Evolutionary conservation across 2,329 filamentous ascomycete genomes (phyloP).

Genomic region (Endothia cerciana): DNA sequence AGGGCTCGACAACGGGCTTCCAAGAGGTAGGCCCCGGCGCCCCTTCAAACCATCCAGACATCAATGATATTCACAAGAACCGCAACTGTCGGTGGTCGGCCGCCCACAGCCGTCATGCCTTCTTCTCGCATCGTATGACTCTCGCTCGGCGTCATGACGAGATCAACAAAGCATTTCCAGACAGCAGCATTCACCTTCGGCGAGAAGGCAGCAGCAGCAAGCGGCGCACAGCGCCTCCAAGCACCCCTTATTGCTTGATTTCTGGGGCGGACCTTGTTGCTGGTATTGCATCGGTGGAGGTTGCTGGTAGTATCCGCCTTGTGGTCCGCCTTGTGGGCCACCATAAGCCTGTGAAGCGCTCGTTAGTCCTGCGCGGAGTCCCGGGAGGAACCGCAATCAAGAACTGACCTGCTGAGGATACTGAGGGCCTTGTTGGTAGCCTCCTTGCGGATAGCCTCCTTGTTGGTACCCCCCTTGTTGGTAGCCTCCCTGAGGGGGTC

Average conservation of each 20-base stretch:
- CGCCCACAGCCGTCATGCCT: neutral
- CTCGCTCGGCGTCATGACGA: neutral
- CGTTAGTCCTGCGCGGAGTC: constrained; percentile 17
- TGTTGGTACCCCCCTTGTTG: constrained; percentile 31
- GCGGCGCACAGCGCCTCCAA: constrained; percentile 51
- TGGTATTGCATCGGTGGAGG: constrained; percentile 52
- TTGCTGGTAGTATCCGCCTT: constrained; percentile 47
- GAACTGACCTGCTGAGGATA: constrained; percentile 48
- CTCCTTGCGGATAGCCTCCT: constrained; percentile 34
- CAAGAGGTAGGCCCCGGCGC: neutral
- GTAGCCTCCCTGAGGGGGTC: constrained; percentile 2
- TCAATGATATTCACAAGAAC: neutral
- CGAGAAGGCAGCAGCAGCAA: constrained; percentile 54
- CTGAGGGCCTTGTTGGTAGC: constrained; percentile 42
- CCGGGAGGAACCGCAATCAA: constrained; percentile 17
- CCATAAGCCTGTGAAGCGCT: constrained; percentile 40
- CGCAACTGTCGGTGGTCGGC: neutral
- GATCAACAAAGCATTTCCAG: constrained; percentile 47
- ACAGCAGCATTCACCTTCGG: constrained; percentile 50
- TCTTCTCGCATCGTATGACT: neutral
- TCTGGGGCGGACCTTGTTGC: constrained; percentile 44
- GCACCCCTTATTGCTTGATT: constrained; percentile 43
- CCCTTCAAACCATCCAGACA: neutral
- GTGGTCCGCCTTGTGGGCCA: constrained; percentile 36
- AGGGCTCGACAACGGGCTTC: neutral